Evolutionary conservation across 257 asterid species (phyloP).

Genomic region (Plantago elongata): DNA sequence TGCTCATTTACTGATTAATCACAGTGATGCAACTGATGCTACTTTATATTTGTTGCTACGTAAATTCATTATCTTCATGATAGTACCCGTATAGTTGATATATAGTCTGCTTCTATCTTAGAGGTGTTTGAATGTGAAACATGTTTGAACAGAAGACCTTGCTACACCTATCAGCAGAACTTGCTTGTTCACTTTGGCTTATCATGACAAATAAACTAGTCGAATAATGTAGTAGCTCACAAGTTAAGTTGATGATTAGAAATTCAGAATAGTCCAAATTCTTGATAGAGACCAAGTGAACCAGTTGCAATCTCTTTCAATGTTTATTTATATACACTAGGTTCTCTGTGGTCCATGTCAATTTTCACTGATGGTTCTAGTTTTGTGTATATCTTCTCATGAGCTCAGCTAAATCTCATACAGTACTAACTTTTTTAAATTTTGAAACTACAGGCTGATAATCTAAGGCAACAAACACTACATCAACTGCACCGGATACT

Average conservation of each 20-base stretch:
- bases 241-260: slow-evolving; percentile 9
- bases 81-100: background rate
- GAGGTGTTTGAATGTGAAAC: slow-evolving; percentile 23
- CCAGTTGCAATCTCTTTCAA: slow-evolving; percentile 10
- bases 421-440: background rate
- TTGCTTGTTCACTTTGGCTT: background rate
- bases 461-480: slow-evolving; percentile 79
- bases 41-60: background rate
- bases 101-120: background rate
- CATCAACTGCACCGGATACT: slow-evolving; percentile 68
- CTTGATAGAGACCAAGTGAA: slow-evolving; percentile 7
- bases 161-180: slow-evolving; percentile 15
- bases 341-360: slow-evolving; percentile 11
- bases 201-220: slow-evolving; percentile 11
- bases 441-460: slow-evolving; percentile 62
- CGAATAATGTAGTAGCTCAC: background rate
- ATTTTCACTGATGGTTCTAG: background rate
- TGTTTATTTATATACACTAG: slow-evolving; percentile 3
- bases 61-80: background rate
- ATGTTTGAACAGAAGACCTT: slow-evolving; percentile 15
- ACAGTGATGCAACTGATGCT: background rate
- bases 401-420: background rate
- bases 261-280: slow-evolving; percentile 17
- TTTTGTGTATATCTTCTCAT: background rate
- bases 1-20: background rate